Percentiles rank a stretch among this genome's conserved stretches.
Conservation (phyloP, 495 filamentous ascomycete species). For the Apodospora peruviana region DNA sequence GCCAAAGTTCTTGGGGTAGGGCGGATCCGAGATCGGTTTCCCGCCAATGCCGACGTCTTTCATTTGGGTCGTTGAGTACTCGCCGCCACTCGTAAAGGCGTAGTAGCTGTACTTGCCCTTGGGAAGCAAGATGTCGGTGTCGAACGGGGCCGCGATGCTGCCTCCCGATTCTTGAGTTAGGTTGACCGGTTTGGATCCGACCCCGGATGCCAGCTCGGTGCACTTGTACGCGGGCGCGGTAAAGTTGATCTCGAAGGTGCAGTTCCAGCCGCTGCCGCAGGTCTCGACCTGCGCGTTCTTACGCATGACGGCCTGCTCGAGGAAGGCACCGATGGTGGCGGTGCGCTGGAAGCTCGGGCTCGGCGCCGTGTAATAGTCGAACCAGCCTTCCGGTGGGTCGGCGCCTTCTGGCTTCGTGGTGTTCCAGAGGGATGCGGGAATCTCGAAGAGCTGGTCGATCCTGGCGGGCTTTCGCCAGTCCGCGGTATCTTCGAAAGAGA, state of each 20-base stretch:
- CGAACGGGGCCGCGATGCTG: conserved; percentile 22
- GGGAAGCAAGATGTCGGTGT: conserved; percentile 26
- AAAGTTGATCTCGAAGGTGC: conserved; percentile 28
- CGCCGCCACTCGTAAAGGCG: conserved; percentile 27
- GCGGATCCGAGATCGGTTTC: conserved; percentile 21
- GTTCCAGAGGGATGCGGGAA: conserved; percentile 30
- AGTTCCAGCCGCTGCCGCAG: conserved; percentile 35
- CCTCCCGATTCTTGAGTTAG: conserved; percentile 26
- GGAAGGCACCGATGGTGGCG: conserved; percentile 24
- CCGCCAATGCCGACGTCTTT: conserved; percentile 21
- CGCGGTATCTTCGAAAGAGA: conserved; percentile 27
- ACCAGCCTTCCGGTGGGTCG: conserved; percentile 20
- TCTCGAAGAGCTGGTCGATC: conserved; percentile 20
- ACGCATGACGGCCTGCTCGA: conserved; percentile 21
- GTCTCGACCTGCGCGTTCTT: conserved; percentile 23
- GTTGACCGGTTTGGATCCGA: conserved; percentile 18
- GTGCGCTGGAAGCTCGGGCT: conserved; percentile 19
- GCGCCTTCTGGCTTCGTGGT: conserved; percentile 18
- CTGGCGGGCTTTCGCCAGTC: conserved; percentile 27
- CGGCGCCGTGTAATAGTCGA: conserved; percentile 32
- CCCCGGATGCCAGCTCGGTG: conserved; percentile 28
- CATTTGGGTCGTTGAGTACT: conserved; percentile 32
- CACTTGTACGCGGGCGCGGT: conserved; percentile 32
- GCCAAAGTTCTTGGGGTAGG: conserved; percentile 28
- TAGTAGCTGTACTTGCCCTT: conserved; percentile 29